Evolutionary conservation across 768 basidiomycete species (phyloP), one percentile per base, ranked within the genome.

Genomic region (Melanogaster broomeanus): DNA sequence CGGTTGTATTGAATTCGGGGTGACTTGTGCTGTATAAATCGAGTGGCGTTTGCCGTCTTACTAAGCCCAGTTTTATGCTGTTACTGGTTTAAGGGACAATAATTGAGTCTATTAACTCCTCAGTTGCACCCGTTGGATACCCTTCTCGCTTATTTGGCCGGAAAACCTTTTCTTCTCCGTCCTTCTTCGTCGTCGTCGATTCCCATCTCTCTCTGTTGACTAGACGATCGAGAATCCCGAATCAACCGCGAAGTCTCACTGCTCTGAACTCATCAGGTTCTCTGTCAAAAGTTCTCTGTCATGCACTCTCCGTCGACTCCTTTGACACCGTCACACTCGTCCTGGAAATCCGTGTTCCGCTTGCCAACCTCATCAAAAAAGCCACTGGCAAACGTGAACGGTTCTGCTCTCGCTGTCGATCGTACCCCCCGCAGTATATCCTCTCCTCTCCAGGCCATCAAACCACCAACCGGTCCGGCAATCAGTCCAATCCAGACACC

Each of bases 311-410:
- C 53, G 0, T 38, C 66, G n/a, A 37, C 56, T 44, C 48, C 64
- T 12, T 53, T 62, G 53, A 54, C 67, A 3, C 64, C 67, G 2
- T 57, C 67, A 6, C 63, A 61, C 53, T 57, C 64, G 2, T 66
- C 67, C 45, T 91, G 89, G 89, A 90, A 84, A 70, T 83, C 86
- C 19, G 78, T 90, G 55, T 84, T 91, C 72, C 83, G 87, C 55
- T 74, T 90, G 51, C 83, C 74, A 34, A 86, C 75, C 60, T 85
- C 87, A 8, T 80, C 81, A 43, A 85, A 80, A 74, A 89, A 84
- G 70, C 70, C 59, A 2, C 28, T 77, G 30, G 57, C 73, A 21
- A 64, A 58, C 37, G 52, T 25, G 34, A 74, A 72, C 56, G 63
- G 66, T 34, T 64, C 81, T 41, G 66, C 78, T 18, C 69, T 84